Percentiles rank a stretch among this genome's conserved stretches.
These are phyloP conservation scores for Maudiozyma bulderi DNA, from an alignment of 805 yeast species.

Conservation along the genomic window DNA sequence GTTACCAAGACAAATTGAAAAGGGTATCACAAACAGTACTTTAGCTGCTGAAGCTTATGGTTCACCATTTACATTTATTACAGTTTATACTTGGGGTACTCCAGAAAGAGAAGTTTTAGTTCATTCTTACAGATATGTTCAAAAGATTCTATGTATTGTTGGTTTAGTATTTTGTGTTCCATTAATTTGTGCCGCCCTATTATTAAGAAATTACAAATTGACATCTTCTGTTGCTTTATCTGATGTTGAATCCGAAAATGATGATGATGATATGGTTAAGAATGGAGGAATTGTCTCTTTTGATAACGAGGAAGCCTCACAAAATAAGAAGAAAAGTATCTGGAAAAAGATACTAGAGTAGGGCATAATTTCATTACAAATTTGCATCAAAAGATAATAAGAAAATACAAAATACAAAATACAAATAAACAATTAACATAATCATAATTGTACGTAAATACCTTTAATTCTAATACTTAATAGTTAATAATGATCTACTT, in stretches of 20 bases:
- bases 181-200: slow-evolving; percentile 37
- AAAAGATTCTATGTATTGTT: slow-evolving; percentile 43
- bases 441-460: too few species aligned
- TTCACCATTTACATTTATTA: slow-evolving; percentile 41
- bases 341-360: too few species aligned
- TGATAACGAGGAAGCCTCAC: background rate
- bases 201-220: slow-evolving; percentile 45
- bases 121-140: slow-evolving; percentile 45
- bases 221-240: slow-evolving; percentile 12
- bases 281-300: background rate
- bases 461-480: too few species aligned
- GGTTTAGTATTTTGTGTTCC: slow-evolving; percentile 49
- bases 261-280: background rate
- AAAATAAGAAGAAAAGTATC: too few species aligned
- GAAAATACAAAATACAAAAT: too few species aligned
- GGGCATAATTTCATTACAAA: too few species aligned
- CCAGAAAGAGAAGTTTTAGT: slow-evolving; percentile 47
- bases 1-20: slow-evolving; percentile 36
- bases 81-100: slow-evolving; percentile 46
- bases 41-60: slow-evolving; percentile 37
- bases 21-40: slow-evolving; percentile 26
- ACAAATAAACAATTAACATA: too few species aligned
- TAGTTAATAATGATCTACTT: too few species aligned
- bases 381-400: too few species aligned
- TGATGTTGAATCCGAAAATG: slow-evolving; percentile 1